These are phyloP conservation scores for Solanum ossicruentum DNA, from an alignment of 257 asterid genomes.

Conservation along the genomic window DNA sequence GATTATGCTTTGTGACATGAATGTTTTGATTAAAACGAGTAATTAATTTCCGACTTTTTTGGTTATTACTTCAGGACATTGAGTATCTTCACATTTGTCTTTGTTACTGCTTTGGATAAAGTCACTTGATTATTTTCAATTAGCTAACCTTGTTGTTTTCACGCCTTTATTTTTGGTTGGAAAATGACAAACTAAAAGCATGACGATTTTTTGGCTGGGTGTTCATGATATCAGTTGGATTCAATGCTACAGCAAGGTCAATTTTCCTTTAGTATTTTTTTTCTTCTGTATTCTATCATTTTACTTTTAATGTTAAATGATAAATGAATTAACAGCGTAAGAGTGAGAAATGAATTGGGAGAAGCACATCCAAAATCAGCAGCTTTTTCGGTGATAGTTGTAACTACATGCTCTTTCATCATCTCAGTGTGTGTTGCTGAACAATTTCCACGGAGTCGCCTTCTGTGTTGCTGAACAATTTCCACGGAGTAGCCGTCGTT, in stretches of 20 bases:
- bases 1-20: background rate
- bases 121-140: background rate
- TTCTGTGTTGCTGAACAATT: no score
- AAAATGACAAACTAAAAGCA: constrained; percentile 8
- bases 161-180: background rate
- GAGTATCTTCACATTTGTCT: background rate
- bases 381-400: constrained; percentile 18
- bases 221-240: constrained; percentile 26
- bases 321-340: constrained; percentile 9
- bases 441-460: no score
- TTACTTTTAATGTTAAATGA: background rate
- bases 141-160: background rate
- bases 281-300: background rate
- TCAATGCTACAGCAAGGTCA: constrained; percentile 30
- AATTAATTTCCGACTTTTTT: background rate
- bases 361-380: constrained; percentile 31
- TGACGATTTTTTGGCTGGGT: constrained; percentile 23
- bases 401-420: constrained; percentile 9
- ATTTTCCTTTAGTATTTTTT: background rate
- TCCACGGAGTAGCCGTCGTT: no score
- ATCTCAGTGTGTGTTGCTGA: constrained; percentile 12
- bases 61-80: background rate
- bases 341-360: constrained; percentile 34
- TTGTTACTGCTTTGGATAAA: background rate
- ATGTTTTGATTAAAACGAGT: background rate